A percentile compares a stretch with the other conserved stretches of the same genome.
These are phyloP conservation scores for Wickerhamomyces strasburgensis DNA, from an alignment of 805 yeast species.

Conservation along the genomic window DNA sequence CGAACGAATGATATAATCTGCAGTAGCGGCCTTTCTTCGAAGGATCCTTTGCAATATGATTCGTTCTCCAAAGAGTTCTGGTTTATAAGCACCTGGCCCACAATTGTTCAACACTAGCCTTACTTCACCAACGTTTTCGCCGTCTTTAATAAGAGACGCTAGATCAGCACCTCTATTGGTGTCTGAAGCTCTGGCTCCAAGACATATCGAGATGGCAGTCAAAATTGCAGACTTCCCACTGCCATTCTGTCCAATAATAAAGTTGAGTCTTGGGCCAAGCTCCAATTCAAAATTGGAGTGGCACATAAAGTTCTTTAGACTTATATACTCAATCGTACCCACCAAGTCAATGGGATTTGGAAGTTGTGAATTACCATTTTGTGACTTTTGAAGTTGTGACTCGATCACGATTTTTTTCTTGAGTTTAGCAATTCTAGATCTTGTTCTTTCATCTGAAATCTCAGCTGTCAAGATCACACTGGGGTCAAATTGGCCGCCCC, in stretches of 20 bases:
- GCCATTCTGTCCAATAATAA: slow-evolving; percentile 85
- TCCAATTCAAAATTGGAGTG: slow-evolving; percentile 71
- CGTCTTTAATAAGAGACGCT: slow-evolving; percentile 68
- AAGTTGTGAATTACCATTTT: too few relatives aligned
- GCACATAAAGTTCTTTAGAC: slow-evolving; percentile 78
- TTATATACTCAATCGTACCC: too few relatives aligned
- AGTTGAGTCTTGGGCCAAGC: slow-evolving; percentile 73
- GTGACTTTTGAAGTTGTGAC: too few relatives aligned
- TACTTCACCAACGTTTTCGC: slow-evolving; percentile 59
- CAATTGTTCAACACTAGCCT: slow-evolving; percentile 56
- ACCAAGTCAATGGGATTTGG: too few relatives aligned
- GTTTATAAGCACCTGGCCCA: slow-evolving; percentile 59
- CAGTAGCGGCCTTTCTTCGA: slow-evolving; percentile 41
- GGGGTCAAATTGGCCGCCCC: too few relatives aligned
- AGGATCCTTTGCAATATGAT: slow-evolving; percentile 67
- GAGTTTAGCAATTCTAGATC: slow-evolving; percentile 2
- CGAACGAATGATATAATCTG: slow-evolving; percentile 50
- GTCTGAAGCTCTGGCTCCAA: slow-evolving; percentile 80
- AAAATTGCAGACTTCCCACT: slow-evolving; percentile 84
- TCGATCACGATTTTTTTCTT: slow-evolving; percentile 9
- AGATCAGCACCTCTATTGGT: slow-evolving; percentile 76
- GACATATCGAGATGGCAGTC: slow-evolving; percentile 77
- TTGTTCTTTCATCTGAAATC: too few relatives aligned
- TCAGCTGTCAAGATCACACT: too few relatives aligned
- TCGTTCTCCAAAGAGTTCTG: slow-evolving; percentile 56